These are phyloP conservation scores for Hypoxylon perforatum DNA, from an alignment of 495 filamentous ascomycete genomes.

Conservation along the genomic window DNA sequence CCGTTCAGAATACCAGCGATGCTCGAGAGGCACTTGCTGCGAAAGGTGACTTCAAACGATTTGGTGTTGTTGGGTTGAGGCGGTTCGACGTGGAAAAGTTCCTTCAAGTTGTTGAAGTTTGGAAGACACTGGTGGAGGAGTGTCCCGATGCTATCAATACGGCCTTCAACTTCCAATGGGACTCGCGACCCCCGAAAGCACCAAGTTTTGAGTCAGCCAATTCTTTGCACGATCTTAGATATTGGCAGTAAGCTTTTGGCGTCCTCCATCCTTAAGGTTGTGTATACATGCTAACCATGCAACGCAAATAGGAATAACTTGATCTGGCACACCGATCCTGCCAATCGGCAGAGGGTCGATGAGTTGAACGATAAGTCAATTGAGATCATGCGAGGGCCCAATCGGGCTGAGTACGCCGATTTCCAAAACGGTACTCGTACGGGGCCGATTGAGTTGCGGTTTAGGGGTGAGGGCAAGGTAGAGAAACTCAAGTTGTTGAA, in stretches of 20 bases:
- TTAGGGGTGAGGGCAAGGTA: conserved; percentile 5
- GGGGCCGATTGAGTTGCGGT: conserved; percentile 18
- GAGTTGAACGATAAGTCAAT: background rate
- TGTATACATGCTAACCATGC: background rate
- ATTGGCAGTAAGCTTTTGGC: background rate
- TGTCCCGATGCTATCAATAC: conserved; percentile 7
- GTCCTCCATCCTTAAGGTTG: background rate
- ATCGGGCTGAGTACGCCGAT: background rate
- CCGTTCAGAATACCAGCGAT: conserved; percentile 1
- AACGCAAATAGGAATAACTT: background rate
- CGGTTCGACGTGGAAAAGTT: conserved; percentile 1
- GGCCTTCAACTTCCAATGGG: conserved; percentile 6
- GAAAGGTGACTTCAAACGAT: background rate
- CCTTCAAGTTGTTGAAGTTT: background rate
- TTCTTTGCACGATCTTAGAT: background rate
- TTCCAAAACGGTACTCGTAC: background rate
- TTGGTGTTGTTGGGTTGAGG: background rate
- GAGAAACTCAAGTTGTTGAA: conserved; percentile 17
- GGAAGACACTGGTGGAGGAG: background rate
- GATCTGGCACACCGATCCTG: conserved; percentile 1
- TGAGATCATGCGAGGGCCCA: background rate
- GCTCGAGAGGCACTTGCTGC: background rate
- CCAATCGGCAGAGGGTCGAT: background rate
- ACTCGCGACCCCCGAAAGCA: background rate
- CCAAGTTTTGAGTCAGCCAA: background rate